A percentile compares a stretch with the other conserved stretches of the same genome.
Conservation (phyloP, 139 green algal species). For the Chloropicon primus region DNA sequence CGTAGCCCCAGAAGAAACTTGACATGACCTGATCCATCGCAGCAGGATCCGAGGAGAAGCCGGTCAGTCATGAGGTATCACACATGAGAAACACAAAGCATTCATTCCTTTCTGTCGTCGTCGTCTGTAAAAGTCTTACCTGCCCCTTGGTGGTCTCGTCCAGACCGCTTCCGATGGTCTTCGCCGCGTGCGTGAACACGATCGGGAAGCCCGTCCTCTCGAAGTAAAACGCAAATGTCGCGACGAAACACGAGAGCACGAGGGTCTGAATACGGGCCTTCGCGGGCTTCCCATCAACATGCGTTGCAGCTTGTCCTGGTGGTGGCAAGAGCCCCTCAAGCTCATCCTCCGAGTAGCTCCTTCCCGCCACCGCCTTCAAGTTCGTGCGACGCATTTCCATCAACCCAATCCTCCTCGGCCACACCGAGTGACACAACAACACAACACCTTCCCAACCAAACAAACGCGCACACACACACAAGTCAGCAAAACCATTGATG, state of each 20-base stretch:
- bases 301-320: too few relatives aligned
- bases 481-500: too few relatives aligned
- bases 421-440: too few relatives aligned
- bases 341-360: too few relatives aligned
- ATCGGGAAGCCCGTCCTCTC: constrained; percentile 93
- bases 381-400: too few relatives aligned
- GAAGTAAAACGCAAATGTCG: constrained; percentile 76
- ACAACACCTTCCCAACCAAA: too few relatives aligned
- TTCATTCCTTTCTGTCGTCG: constrained; percentile 47
- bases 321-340: not conserved
- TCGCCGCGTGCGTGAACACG: constrained; percentile 76
- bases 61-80: not conserved
- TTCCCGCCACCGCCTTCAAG: too few relatives aligned
- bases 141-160: constrained; percentile 29
- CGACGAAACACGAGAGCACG: constrained; percentile 62
- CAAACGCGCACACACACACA: too few relatives aligned
- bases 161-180: constrained; percentile 21
- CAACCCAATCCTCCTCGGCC: too few relatives aligned
- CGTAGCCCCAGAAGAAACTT: constrained; percentile 95
- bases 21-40: constrained; percentile 53
- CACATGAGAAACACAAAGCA: too few relatives aligned
- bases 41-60: not conserved
- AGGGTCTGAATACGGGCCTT: too few relatives aligned
- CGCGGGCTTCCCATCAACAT: too few relatives aligned
- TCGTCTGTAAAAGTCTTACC: not conserved